Conservation (phyloP, 2,329 filamentous ascomycete species). For the Aspergillus quadricinctus region DNA sequence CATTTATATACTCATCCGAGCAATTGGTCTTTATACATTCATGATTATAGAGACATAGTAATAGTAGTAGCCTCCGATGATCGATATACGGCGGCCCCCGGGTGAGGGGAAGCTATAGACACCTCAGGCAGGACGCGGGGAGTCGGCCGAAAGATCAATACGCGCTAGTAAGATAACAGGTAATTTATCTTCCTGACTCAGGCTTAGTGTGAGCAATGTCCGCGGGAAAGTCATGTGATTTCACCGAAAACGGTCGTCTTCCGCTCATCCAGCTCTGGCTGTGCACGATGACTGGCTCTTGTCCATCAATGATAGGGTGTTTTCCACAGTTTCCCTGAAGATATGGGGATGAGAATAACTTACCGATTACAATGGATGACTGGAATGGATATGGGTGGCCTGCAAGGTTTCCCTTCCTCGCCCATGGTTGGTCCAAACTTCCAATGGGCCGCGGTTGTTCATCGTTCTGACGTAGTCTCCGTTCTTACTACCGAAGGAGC, state of each 20-base stretch:
- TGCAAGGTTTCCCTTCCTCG: neutral
- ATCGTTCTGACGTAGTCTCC: constrained; percentile 15
- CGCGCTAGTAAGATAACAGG: neutral
- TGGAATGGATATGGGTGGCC: neutral
- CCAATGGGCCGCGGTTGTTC: constrained; percentile 21
- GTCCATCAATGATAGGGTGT: constrained; percentile 1
- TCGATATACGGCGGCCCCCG: constrained; percentile 3
- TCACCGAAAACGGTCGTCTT: constrained; percentile 3
- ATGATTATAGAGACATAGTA: neutral
- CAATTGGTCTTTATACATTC: neutral
- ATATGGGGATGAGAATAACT: neutral
- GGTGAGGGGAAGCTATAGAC: constrained; percentile 1
- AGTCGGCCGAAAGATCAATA: constrained; percentile 13
- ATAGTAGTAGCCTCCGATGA: neutral
- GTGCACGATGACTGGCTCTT: constrained; percentile 4
- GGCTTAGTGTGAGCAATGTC: neutral
- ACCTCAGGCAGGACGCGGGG: neutral
- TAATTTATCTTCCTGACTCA: neutral
- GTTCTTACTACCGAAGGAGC: constrained; percentile 6
- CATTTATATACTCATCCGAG: neutral
- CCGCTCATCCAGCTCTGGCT: constrained; percentile 13
- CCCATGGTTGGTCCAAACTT: neutral
- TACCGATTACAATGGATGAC: neutral
- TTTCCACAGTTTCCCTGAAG: neutral
- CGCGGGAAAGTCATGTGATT: constrained; percentile 19